Base-by-base conservation (phyloP, 2,329 filamentous ascomycete species). In the Aspergillus luchuensis region DNA sequence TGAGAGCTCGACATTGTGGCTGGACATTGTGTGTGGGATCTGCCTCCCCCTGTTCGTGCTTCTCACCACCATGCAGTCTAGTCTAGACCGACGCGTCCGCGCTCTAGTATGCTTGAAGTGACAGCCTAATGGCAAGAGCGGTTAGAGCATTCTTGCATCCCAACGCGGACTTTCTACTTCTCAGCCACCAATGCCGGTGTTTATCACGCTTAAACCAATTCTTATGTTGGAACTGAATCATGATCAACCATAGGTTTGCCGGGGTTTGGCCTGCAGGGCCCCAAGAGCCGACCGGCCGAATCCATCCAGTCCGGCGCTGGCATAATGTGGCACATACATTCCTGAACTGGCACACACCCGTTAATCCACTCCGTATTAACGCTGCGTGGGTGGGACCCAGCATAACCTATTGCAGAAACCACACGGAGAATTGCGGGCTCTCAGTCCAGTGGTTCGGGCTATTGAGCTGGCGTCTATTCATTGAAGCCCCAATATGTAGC, bases 391-490 rank as follows among this genome's bases (percentile, higher is more conserved):
- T 68, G 58, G 62, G 65, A 56, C 59, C 55, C 47, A 23, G n/a
- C 55, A 56, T 59, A 56, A 54, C 49, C 53, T 47, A 45, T 56
- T 28, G 53, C 43, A 65, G 58, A 58, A 51, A 59, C 50, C 61
- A 57, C 59, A 62, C 66, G 66, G 66, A 68, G 66, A 67, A 69
- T 66, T 66, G 59, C 56, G 58, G 60, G 54, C 57, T 63, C 54
- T 61, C 58, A 65, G 59, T 65, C 47, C 61, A 53, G 56, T 57
- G 54, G 50, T 56, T 58, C 55, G 59, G 63, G 56, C 56, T 58
- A 56, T 60, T 61, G 53, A 62, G 53, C 48, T 64, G 63, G 62
- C 59, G 62, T 66, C 11, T 59, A 61, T 58, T 52, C 61, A 56
- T 28, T 65, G 59, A 59, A 63, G 59, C 38, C 45, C 30, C 49